phyloP scores from a whole-genome alignment of 2,329 filamentous ascomycete genomes.

The Penicillium sp. region DNA sequence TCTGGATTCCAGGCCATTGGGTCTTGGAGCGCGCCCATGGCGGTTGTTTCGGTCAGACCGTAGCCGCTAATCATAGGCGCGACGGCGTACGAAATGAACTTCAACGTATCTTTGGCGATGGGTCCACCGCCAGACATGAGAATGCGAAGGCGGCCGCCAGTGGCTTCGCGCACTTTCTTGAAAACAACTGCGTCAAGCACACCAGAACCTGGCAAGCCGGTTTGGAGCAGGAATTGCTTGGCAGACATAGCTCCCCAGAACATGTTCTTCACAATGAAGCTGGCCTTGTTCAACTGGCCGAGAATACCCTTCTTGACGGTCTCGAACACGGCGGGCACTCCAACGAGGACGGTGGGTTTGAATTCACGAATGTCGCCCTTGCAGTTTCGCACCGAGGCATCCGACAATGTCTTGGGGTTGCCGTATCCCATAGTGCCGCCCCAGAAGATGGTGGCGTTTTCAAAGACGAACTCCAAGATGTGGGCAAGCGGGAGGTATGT shows the following conservation, averaged over 20 bases:
- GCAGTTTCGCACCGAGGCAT: conserved; percentile 81
- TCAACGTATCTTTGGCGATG: conserved; percentile 79
- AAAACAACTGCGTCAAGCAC: conserved; percentile 82
- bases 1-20: conserved; percentile 78
- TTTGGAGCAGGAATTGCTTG: conserved; percentile 57
- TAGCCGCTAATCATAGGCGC: conserved; percentile 95
- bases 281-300: conserved; percentile 68
- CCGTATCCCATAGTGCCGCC: conserved; percentile 93
- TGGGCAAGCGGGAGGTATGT: conserved; percentile 93
- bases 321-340: conserved; percentile 96
- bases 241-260: conserved; percentile 68
- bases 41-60: conserved; percentile 88
- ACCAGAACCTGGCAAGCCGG: conserved; percentile 46
- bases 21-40: conserved; percentile 57
- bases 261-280: conserved; percentile 66
- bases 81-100: conserved; percentile 86
- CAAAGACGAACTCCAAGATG: conserved; percentile 93
- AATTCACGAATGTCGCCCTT: conserved; percentile 92
- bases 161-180: conserved; percentile 84
- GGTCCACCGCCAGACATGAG: conserved; percentile 94
- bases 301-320: conserved; percentile 93
- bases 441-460: conserved; percentile 84
- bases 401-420: conserved; percentile 81
- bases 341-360: conserved; percentile 81
- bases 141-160: conserved; percentile 81